phyloP scores from a whole-genome alignment of 306 rosid genomes.

The Fagus sylvatica region DNA sequence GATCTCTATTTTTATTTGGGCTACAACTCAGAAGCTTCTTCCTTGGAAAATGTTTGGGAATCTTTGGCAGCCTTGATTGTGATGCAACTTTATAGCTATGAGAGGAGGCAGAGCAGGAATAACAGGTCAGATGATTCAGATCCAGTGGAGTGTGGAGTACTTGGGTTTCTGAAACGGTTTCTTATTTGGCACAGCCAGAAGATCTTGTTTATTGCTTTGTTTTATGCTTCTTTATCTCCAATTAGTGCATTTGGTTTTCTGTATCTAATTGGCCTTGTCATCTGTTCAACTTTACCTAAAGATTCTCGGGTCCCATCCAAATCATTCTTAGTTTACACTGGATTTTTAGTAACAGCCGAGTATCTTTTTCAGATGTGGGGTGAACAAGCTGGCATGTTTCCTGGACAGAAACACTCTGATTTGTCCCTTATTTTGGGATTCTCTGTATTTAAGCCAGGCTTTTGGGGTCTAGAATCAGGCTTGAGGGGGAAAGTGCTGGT shows the following conservation, averaged over 20 bases:
- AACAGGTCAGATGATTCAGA: slow-evolving; percentile 51
- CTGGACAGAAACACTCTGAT: slow-evolving; percentile 76
- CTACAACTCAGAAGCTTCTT: no score
- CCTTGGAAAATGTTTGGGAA: no score
- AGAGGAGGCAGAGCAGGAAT: slow-evolving; percentile 83
- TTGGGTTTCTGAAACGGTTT: slow-evolving; percentile 68
- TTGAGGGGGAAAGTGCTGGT: slow-evolving; percentile 94
- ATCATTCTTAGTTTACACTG: slow-evolving; percentile 78
- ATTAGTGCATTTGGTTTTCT: slow-evolving; percentile 82
- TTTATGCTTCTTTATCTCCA: slow-evolving; percentile 87
- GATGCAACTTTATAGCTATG: slow-evolving; percentile 99
- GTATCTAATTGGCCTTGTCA: slow-evolving; percentile 77
- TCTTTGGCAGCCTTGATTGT: slow-evolving; percentile 89
- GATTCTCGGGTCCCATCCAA: slow-evolving; percentile 84
- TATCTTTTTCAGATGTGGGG: slow-evolving; percentile 99
- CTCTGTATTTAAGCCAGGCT: slow-evolving; percentile 57
- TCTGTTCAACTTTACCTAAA: slow-evolving; percentile 82
- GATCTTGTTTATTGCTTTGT: slow-evolving; percentile 74
- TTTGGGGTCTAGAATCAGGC: slow-evolving; percentile 95
- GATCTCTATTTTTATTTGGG: no score
- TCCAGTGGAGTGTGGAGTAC: slow-evolving; percentile 59
- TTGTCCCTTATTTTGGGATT: slow-evolving; percentile 78
- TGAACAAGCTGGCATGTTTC: slow-evolving; percentile 80
- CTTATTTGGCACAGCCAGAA: slow-evolving; percentile 94
- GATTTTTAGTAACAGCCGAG: slow-evolving; percentile 75